These are phyloP conservation scores for Pinus taeda DNA, from an alignment of 75 land plant species.

Conservation along the genomic window DNA sequence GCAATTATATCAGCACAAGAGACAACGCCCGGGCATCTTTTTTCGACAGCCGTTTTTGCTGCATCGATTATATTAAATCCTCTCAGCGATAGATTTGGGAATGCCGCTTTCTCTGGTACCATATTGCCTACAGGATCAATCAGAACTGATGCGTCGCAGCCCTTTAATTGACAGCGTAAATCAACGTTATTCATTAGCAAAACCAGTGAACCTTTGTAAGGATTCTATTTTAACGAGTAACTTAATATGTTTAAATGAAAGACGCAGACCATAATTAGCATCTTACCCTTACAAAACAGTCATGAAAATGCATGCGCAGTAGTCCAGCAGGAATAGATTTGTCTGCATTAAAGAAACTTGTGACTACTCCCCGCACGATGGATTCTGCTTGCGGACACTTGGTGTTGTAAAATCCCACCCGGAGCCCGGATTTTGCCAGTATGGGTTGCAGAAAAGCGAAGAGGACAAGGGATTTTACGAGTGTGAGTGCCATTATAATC, in stretches of 20 bases:
- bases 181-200: too few species aligned
- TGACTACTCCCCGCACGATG: slow-evolving; percentile 10
- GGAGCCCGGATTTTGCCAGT: too few species aligned
- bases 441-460: too few species aligned
- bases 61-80: slow-evolving; percentile 22
- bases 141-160: slow-evolving; percentile 19
- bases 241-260: too few species aligned
- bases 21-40: slow-evolving; percentile 13
- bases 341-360: slow-evolving; percentile 7
- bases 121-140: slow-evolving; percentile 5
- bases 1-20: slow-evolving; percentile 30
- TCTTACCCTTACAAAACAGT: slow-evolving; percentile 38
- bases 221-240: too few species aligned
- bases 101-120: slow-evolving; percentile 20
- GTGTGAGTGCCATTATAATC: too few species aligned
- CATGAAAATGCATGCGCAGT: slow-evolving; percentile 40
- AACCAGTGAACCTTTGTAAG: too few species aligned
- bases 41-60: slow-evolving; percentile 13
- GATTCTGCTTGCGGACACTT: slow-evolving; percentile 28
- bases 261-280: too few species aligned
- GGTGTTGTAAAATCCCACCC: slow-evolving; percentile 33
- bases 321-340: slow-evolving; percentile 30
- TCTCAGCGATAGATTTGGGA: slow-evolving; percentile 12
- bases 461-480: too few species aligned
- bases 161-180: slow-evolving; percentile 5